Percentiles rank a stretch among this genome's conserved stretches.
phyloP scores from a whole-genome alignment of 2,329 filamentous ascomycete species.

The Nothophoma quercina region DNA sequence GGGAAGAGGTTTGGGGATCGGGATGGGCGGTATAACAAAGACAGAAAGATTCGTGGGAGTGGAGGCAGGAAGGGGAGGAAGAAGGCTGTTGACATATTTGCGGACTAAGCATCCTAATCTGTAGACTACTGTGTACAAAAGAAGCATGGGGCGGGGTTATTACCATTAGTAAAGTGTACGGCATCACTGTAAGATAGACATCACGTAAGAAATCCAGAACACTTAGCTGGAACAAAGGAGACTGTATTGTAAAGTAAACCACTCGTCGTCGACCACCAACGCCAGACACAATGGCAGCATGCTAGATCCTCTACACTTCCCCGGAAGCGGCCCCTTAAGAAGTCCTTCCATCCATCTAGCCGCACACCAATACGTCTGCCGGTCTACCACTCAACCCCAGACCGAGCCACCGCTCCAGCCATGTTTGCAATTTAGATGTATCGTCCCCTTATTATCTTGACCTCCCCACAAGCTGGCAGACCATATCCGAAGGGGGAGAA shows the following conservation, averaged over 20 bases:
- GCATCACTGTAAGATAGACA: slow-evolving; percentile 2
- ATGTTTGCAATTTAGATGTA: slow-evolving; percentile 46
- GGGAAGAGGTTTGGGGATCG: slow-evolving; percentile 40
- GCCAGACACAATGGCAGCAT: slow-evolving; percentile 36
- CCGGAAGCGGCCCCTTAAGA: slow-evolving; percentile 39
- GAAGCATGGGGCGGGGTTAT: neutral
- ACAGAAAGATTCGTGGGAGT: slow-evolving; percentile 49
- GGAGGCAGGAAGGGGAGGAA: slow-evolving; percentile 51
- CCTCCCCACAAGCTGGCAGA: slow-evolving; percentile 53
- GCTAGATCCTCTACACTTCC: slow-evolving; percentile 34
- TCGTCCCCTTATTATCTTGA: slow-evolving; percentile 49
- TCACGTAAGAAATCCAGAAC: neutral
- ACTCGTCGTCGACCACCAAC: slow-evolving; percentile 10
- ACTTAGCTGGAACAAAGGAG: slow-evolving; percentile 9
- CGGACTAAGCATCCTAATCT: slow-evolving; percentile 12
- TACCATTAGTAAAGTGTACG: neutral
- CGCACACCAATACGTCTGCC: slow-evolving; percentile 28
- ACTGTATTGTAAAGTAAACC: slow-evolving; percentile 25
- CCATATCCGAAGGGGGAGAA: slow-evolving; percentile 48
- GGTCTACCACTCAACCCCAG: slow-evolving; percentile 30
- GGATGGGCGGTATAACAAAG: slow-evolving; percentile 38
- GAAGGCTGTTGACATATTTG: slow-evolving; percentile 31
- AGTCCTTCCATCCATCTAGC: slow-evolving; percentile 28
- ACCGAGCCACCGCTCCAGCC: slow-evolving; percentile 27
- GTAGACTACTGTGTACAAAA: neutral